A percentile compares a stretch with the other conserved stretches of the same genome.
Conservation (phyloP, 805 yeast species). For the Candida quercuum region DNA sequence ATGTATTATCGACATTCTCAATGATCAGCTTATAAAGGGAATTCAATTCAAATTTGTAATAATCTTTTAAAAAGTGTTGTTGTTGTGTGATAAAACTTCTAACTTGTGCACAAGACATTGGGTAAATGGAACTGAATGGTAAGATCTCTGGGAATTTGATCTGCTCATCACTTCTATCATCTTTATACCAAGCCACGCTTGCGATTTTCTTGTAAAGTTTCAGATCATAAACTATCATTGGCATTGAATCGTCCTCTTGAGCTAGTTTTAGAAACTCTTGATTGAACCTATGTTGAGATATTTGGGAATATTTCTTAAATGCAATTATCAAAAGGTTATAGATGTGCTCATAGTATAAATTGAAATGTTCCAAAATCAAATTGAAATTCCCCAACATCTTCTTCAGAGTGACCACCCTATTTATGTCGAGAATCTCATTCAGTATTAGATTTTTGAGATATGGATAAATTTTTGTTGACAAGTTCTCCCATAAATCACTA, state of each 20-base stretch:
- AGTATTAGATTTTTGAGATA: slow-evolving; percentile 44
- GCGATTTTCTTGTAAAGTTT: slow-evolving; percentile 59
- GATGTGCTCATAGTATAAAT: slow-evolving; percentile 52
- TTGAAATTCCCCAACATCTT: slow-evolving; percentile 58
- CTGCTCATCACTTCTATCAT: slow-evolving; percentile 36
- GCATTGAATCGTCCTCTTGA: slow-evolving; percentile 83
- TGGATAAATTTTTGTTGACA: slow-evolving; percentile 54
- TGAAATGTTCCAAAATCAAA: slow-evolving; percentile 72
- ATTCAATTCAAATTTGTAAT: slow-evolving; percentile 56
- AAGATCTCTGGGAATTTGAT: slow-evolving; percentile 51
- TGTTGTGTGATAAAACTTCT: slow-evolving; percentile 61
- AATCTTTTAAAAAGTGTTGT: slow-evolving; percentile 59
- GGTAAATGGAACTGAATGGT: slow-evolving; percentile 87
- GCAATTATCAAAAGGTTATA: slow-evolving; percentile 55
- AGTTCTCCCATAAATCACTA: slow-evolving; percentile 71
- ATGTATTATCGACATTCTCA: slow-evolving; percentile 60
- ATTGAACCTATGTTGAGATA: slow-evolving; percentile 49
- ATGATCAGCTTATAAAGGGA: slow-evolving; percentile 56
- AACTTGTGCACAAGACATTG: slow-evolving; percentile 76
- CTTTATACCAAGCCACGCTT: slow-evolving; percentile 64
- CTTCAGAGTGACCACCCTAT: slow-evolving; percentile 40
- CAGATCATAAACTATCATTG: slow-evolving; percentile 60
- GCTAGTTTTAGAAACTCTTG: slow-evolving; percentile 57
- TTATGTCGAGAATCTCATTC: slow-evolving; percentile 33
- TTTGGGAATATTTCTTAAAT: slow-evolving; percentile 56